Conservation (phyloP, 2,329 filamentous ascomycete genomes). For the Diaporthe humulicola region DNA sequence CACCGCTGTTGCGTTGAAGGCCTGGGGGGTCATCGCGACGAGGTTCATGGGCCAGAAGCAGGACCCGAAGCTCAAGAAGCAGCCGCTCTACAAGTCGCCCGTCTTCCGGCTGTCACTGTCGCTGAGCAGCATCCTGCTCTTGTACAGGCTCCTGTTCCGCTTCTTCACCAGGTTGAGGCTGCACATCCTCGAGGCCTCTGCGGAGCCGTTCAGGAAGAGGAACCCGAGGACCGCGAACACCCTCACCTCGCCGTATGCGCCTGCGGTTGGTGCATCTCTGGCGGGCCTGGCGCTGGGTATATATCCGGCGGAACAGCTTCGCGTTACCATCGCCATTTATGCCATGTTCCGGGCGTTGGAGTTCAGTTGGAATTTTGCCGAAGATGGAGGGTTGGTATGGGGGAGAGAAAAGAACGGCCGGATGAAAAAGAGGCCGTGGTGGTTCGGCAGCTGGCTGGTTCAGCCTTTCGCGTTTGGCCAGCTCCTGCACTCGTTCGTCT, state of each 20-base stretch:
- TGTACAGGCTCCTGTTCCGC: conserved; percentile 90
- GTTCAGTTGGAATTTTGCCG: conserved; percentile 86
- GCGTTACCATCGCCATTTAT: conserved; percentile 86
- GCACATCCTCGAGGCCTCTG: conserved; percentile 84
- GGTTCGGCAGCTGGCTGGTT: conserved; percentile 87
- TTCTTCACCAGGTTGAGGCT: conserved; percentile 86
- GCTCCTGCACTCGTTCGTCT: conserved; percentile 81
- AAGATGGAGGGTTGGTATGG: conserved; percentile 79
- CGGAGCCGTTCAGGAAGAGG: conserved; percentile 82
- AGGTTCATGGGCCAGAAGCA: conserved; percentile 59
- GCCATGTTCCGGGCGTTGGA: conserved; percentile 85
- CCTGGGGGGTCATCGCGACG: conserved; percentile 67
- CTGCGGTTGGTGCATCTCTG: conserved; percentile 89
- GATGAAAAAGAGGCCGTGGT: conserved; percentile 78
- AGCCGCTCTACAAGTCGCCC: conserved; percentile 72
- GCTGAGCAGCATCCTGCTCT: conserved; percentile 85
- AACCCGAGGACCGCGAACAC: conserved; percentile 83
- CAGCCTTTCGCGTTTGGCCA: conserved; percentile 84
- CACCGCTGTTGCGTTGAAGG: conserved; percentile 73
- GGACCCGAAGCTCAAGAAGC: conserved; percentile 57
- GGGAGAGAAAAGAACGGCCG: conserved; percentile 64
- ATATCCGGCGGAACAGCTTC: conserved; percentile 74
- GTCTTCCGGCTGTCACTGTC: conserved; percentile 85
- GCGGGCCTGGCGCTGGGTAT: conserved; percentile 87
- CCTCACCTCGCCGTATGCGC: conserved; percentile 86